A percentile compares a stretch with the other conserved stretches of the same genome.
phyloP scores from a whole-genome alignment of 2,329 filamentous ascomycete species.

The Pestalotiopsis sp. region DNA sequence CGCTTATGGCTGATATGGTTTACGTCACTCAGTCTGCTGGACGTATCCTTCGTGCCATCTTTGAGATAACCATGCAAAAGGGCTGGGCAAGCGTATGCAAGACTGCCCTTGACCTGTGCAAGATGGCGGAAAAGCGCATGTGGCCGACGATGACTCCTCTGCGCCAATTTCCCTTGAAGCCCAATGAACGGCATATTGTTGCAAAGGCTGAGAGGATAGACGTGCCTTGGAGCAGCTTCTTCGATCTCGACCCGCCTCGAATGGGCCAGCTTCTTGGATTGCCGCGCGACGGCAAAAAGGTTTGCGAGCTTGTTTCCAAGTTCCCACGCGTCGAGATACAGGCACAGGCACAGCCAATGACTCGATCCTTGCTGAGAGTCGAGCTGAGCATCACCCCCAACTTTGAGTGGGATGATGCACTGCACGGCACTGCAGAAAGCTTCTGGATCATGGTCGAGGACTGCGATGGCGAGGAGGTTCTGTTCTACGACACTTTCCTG shows the following conservation, averaged over 20 bases:
- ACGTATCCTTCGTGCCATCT: constrained; percentile 91
- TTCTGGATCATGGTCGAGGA: constrained; percentile 99
- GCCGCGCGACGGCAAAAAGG: constrained; percentile 82
- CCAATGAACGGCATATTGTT: constrained; percentile 71
- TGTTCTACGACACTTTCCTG: constrained; percentile 94
- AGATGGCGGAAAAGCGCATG: constrained; percentile 99
- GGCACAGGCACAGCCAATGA: constrained; percentile 92
- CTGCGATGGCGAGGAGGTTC: constrained; percentile 92
- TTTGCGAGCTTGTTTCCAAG: constrained; percentile 85
- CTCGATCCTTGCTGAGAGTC: constrained; percentile 86
- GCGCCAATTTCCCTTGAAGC: constrained; percentile 83
- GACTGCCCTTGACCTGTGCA: constrained; percentile 90
- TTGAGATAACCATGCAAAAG: constrained; percentile 96
- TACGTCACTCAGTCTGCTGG: constrained; percentile 98
- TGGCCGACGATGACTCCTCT: constrained; percentile 99
- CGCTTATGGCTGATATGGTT: constrained; percentile 97
- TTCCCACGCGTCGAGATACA: constrained; percentile 93
- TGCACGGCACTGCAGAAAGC: constrained; percentile 86
- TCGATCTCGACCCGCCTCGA: constrained; percentile 91
- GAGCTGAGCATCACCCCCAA: constrained; percentile 91
- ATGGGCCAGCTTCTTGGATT: constrained; percentile 95
- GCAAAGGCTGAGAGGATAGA: constrained; percentile 94
- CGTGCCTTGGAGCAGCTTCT: constrained; percentile 90
- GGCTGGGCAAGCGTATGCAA: constrained; percentile 94
- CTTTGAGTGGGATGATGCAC: constrained; percentile 90